Evolutionary conservation across 257 asterid genomes (phyloP).

Genomic region (Nicotiana benthamiana): DNA sequence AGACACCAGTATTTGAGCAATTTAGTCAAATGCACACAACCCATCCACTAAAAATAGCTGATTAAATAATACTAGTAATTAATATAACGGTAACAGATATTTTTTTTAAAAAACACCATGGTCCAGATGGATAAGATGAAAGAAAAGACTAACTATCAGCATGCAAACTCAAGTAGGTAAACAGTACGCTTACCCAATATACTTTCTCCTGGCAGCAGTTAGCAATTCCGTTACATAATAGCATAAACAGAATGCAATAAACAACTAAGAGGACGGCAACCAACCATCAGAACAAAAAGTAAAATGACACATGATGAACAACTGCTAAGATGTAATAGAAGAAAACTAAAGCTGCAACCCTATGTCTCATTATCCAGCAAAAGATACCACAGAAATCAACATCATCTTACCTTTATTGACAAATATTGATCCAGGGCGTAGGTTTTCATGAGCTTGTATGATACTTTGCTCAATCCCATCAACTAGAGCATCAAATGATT

Average conservation of each 20-base stretch:
- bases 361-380: background rate
- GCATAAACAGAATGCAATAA: background rate
- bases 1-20: background rate
- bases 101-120: background rate
- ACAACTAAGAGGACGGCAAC: background rate
- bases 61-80: background rate
- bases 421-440: conserved; percentile 82
- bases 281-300: background rate
- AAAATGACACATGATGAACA: background rate
- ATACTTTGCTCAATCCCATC: conserved; percentile 92
- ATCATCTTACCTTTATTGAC: conserved; percentile 62
- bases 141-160: background rate
- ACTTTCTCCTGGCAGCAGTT: background rate
- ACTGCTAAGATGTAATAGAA: background rate
- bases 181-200: background rate
- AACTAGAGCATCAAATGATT: conserved; percentile 93
- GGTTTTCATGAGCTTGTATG: conserved; percentile 83
- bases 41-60: background rate
- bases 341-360: background rate
- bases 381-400: background rate
- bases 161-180: background rate
- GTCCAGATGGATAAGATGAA: background rate
- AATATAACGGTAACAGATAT: background rate
- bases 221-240: background rate
- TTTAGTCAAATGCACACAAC: background rate